Evolutionary conservation across 2,329 filamentous ascomycete genomes (phyloP), one percentile per base, ranked within the genome.

Genomic region (Thelonectria blattea): DNA sequence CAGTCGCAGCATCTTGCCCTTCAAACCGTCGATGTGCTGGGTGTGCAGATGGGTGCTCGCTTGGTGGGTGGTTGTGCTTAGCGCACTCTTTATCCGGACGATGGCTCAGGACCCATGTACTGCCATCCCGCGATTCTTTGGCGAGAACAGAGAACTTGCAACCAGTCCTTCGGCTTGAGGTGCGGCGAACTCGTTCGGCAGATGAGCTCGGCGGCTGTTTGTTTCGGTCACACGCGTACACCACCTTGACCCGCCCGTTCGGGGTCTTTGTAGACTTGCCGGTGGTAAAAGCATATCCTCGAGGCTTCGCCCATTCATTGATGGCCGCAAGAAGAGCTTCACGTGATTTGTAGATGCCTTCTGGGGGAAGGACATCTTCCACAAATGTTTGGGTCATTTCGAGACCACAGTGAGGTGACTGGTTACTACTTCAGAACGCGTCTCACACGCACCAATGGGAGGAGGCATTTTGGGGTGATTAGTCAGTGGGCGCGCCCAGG

Each of bases 271-370:
- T 45, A 17, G 64, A 66, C 39, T 61, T 62, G 1, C 64, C 58
- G 6, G 61, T 66, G 2, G 37, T 60, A n/a, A 66, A 66, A 4
- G 51, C 57, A 59, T 66, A 64, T 3, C 63, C 61, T 51, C 53
- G 15, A 42, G 52, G 45, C 30, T 47, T 47, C 43, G 22, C 22
- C 32, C 60, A 52, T 12, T 53, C 46, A 55, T 66, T 65, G 27
- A 53, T 56, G 27, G 52, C 27, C 11, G 41, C 14, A 8, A 56
- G 39, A 1, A 63, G 52, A 50, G 52, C 3, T n/a, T 63, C 56
- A 3, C 57, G 49, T 12, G 61, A 60, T n/a, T 48, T 14, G 27
- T 60, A 63, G 20, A 34, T 32, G 24, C 49, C 49, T 34, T 60
- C 53, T 2, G 57, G 57, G 1, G 61, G 61, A 15, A 63, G 61